Conservation (phyloP, 73 alveolate species). For the Paramecium primaurelia region DNA sequence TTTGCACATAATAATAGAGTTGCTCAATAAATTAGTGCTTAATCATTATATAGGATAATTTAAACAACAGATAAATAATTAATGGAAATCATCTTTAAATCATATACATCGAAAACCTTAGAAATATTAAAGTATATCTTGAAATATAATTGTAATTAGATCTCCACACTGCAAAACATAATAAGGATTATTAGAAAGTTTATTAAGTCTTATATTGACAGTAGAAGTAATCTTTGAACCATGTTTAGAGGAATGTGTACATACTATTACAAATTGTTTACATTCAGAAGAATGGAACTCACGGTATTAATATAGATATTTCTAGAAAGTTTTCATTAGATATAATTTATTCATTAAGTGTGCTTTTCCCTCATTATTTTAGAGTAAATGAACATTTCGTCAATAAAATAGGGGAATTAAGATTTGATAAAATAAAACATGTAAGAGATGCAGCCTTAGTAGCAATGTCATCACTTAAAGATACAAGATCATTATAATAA, state of each 20-base stretch:
- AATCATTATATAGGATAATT: neutral
- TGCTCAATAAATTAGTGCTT: conserved; percentile 55
- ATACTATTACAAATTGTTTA: neutral
- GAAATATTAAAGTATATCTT: neutral
- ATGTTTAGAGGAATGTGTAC: conserved; percentile 5
- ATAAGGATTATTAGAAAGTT: conserved; percentile 44
- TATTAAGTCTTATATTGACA: conserved; percentile 44
- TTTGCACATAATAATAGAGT: conserved; percentile 40
- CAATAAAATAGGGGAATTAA: neutral
- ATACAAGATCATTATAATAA: neutral
- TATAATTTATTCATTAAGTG: conserved; percentile 56
- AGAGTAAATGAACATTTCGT: neutral
- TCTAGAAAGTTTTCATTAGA: conserved; percentile 52
- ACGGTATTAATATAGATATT: neutral
- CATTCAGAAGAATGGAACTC: conserved; percentile 50
- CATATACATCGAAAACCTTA: neutral
- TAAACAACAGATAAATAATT: conserved; percentile 32
- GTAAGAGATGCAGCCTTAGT: conserved; percentile 60
- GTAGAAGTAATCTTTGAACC: conserved; percentile 58
- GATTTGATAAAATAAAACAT: conserved; percentile 60
- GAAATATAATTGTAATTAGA: neutral
- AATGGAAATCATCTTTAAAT: neutral
- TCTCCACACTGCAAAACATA: conserved; percentile 44
- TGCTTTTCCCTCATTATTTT: conserved; percentile 39
- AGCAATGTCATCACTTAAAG: conserved; percentile 23